Evolutionary conservation across 345 rosid species (phyloP).

Genomic region (Syzygium aqueum): DNA sequence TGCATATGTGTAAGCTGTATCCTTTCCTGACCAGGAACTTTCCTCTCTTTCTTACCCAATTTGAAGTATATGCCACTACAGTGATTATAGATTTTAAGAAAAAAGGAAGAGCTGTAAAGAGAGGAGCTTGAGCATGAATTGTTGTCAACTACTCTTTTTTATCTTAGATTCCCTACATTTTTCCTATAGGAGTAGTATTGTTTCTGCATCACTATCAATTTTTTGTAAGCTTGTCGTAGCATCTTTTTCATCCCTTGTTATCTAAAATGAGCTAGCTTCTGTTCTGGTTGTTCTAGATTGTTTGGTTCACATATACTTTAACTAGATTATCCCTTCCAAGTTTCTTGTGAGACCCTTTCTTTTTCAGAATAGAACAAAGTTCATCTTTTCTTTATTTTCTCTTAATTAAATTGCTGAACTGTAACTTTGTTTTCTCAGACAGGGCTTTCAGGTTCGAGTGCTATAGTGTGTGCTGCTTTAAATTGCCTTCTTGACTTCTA

Average conservation of each 20-base stretch:
- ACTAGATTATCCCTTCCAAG: background rate
- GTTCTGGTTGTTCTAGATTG: background rate
- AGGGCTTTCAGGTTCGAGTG: conserved; percentile 98
- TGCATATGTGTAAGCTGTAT: background rate
- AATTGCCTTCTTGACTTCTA: conserved; percentile 90
- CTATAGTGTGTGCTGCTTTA: conserved; percentile 86
- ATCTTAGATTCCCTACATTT: background rate
- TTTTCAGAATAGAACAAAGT: background rate
- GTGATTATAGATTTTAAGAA: background rate
- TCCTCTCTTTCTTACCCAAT: background rate
- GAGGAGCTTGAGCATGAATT: background rate
- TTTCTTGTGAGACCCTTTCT: background rate
- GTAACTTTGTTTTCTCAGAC: conserved; percentile 36
- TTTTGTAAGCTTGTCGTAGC: background rate
- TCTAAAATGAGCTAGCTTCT: background rate
- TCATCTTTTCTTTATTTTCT: background rate
- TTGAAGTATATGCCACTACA: background rate
- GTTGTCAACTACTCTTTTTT: background rate
- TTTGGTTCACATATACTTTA: background rate
- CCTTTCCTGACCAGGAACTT: background rate
- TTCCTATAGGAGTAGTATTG: background rate
- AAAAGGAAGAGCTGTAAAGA: background rate
- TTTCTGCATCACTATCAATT: background rate
- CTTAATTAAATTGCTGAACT: background rate
- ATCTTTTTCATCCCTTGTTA: background rate